A percentile compares a stretch with the other conserved stretches of the same genome.
phyloP scores from a whole-genome alignment of 768 basidiomycete species.

The Tulasnella sp. region DNA sequence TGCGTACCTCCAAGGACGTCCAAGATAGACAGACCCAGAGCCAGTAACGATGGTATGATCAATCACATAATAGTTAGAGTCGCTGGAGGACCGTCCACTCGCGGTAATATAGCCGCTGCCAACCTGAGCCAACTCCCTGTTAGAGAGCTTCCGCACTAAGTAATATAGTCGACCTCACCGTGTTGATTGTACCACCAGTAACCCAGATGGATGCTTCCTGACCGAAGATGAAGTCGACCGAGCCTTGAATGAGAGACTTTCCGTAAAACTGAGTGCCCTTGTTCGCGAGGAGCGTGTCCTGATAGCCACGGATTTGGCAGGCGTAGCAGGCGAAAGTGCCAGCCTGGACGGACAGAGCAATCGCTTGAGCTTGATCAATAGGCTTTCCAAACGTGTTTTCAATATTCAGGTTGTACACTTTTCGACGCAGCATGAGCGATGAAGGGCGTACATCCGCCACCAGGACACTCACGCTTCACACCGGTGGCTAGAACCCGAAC shows the following conservation, averaged over 20 bases:
- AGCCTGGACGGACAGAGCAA: slow-evolving; percentile 11
- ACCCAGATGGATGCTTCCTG: neutral
- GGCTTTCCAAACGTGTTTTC: slow-evolving; percentile 14
- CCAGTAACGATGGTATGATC: neutral
- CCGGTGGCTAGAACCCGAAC: slow-evolving; percentile 14
- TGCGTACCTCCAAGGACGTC: neutral
- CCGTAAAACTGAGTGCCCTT: neutral
- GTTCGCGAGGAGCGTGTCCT: slow-evolving; percentile 3
- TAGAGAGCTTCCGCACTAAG: neutral
- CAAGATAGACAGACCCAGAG: neutral
- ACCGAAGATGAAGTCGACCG: slow-evolving; percentile 17
- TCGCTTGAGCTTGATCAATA: slow-evolving; percentile 10
- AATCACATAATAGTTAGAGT: slow-evolving; percentile 4
- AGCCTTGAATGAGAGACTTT: slow-evolving; percentile 12
- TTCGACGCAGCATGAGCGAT: no score
- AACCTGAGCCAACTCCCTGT: neutral
- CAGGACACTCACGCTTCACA: slow-evolving; percentile 13
- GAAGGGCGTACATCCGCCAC: no score
- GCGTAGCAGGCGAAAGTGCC: slow-evolving; percentile 12
- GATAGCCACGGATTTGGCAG: slow-evolving; percentile 11
- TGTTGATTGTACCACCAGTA: slow-evolving; percentile 3
- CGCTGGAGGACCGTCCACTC: neutral
- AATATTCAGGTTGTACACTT: slow-evolving; percentile 15
- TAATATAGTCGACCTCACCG: neutral
- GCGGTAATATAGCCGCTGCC: slow-evolving; percentile 5